Conservation (phyloP, 192 early-diverging fungal species). For the Umbelopsis sp. region DNA sequence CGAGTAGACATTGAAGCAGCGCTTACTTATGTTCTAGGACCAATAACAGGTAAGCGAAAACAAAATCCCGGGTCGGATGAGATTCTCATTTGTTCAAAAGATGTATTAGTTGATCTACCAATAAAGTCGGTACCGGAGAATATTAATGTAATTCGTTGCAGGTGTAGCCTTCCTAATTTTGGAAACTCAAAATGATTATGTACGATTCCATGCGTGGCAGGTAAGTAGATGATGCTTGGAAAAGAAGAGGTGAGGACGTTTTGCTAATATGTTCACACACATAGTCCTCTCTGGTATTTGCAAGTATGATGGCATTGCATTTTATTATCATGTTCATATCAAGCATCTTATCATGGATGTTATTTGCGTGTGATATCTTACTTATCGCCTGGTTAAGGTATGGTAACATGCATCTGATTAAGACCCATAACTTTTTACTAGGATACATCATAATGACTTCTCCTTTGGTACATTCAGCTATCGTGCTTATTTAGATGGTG, state of each 20-base stretch:
- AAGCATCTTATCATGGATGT: constrained; percentile 45
- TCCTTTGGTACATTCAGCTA: constrained; percentile 44
- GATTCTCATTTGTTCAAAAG: neutral
- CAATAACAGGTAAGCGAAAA: constrained; percentile 46
- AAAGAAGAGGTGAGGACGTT: neutral
- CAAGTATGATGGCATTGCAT: constrained; percentile 38
- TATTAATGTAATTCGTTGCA: constrained; percentile 27
- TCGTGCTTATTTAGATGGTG: constrained; percentile 70
- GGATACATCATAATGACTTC: neutral
- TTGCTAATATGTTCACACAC: neutral
- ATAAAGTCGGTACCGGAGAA: constrained; percentile 19
- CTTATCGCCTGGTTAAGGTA: constrained; percentile 50
- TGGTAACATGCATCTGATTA: neutral
- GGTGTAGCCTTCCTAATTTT: constrained; percentile 73
- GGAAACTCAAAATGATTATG: constrained; percentile 79
- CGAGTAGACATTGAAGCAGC: constrained; percentile 79
- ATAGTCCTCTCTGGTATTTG: constrained; percentile 41
- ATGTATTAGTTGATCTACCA: constrained; percentile 2
- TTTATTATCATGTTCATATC: constrained; percentile 56
- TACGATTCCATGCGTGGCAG: constrained; percentile 72
- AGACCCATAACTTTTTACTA: neutral
- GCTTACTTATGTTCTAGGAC: constrained; percentile 65
- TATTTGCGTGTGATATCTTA: constrained; percentile 46
- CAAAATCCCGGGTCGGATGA: neutral
- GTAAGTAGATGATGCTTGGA: constrained; percentile 25